Conservation (phyloP, 2,329 filamentous ascomycete genomes). For the Elsinoe batatas region DNA sequence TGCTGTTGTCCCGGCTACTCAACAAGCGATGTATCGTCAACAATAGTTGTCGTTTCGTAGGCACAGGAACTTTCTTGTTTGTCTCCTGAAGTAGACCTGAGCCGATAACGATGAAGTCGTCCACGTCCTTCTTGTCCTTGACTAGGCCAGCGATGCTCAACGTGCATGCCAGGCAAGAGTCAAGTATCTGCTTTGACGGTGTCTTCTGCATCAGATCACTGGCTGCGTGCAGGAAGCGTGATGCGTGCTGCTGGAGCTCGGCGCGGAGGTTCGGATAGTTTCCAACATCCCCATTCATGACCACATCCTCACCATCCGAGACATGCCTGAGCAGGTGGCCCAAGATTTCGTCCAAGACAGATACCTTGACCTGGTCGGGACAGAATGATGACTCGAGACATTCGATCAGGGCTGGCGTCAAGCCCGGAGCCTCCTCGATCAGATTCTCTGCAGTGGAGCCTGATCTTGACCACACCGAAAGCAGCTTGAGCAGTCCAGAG, state of each 20-base stretch:
- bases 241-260: slow-evolving; percentile 53
- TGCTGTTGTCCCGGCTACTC: neutral
- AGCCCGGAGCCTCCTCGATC: slow-evolving; percentile 45
- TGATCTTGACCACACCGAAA: slow-evolving; percentile 69
- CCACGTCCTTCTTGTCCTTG: slow-evolving; percentile 56
- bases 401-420: slow-evolving; percentile 63
- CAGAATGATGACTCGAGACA: slow-evolving; percentile 62
- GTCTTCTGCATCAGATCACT: slow-evolving; percentile 46
- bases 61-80: slow-evolving; percentile 70
- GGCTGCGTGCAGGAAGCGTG: slow-evolving; percentile 49
- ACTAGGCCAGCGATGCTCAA: slow-evolving; percentile 66
- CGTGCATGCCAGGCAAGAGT: slow-evolving; percentile 67
- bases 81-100: slow-evolving; percentile 77
- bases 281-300: neutral
- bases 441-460: slow-evolving; percentile 60
- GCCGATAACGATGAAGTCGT: slow-evolving; percentile 69
- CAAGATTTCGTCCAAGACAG: slow-evolving; percentile 64
- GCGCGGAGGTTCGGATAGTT: slow-evolving; percentile 29
- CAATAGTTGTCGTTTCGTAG: slow-evolving; percentile 64
- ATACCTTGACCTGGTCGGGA: slow-evolving; percentile 79
- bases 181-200: slow-evolving; percentile 63
- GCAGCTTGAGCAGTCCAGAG: slow-evolving; percentile 69
- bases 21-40: slow-evolving; percentile 39
- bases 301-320: slow-evolving; percentile 34
- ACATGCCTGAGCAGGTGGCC: slow-evolving; percentile 52